Conservation (phyloP, 495 filamentous ascomycete species). For the Aspergillus ellipticus region DNA sequence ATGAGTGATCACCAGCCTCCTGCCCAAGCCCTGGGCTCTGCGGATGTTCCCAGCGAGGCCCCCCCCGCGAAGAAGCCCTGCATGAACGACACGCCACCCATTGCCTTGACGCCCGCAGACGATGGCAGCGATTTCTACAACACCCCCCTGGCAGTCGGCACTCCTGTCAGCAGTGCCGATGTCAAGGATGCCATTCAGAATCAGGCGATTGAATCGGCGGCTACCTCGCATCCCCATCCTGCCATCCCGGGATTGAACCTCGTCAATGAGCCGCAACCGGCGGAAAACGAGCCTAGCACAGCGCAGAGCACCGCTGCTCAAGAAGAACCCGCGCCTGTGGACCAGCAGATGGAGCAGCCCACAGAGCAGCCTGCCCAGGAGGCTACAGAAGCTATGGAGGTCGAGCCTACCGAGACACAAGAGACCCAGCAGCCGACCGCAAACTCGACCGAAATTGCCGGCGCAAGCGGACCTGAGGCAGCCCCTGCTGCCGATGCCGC, state of each 20-base stretch:
- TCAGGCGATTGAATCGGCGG: conserved; percentile 6
- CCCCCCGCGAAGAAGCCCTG: conserved; percentile 22
- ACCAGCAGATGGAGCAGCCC: conserved; percentile 1
- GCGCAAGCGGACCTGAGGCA: not conserved
- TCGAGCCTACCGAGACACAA: conserved; percentile 23
- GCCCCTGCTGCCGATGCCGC: conserved; percentile 2
- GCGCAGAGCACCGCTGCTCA: not conserved
- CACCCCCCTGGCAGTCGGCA: conserved; percentile 31
- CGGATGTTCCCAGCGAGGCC: conserved; percentile 15
- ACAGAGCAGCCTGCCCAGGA: conserved; percentile 8
- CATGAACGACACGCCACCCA: conserved; percentile 33
- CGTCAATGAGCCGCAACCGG: conserved; percentile 24
- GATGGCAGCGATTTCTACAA: conserved; percentile 44
- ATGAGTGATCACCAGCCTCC: conserved; percentile 49
- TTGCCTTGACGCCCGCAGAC: conserved; percentile 32
- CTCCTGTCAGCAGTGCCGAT: conserved; percentile 12
- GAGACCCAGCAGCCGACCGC: conserved; percentile 3
- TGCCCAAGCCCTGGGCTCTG: conserved; percentile 23
- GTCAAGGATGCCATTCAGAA: not conserved
- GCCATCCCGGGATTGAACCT: conserved; percentile 42
- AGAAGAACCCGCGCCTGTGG: not conserved
- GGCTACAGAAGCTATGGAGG: conserved; percentile 32
- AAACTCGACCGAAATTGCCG: not conserved
- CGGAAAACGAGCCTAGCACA: conserved; percentile 15
- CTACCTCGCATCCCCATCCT: conserved; percentile 16